Conservation (phyloP, 2,329 filamentous ascomycete genomes). For the Neophaeococcomyces aloes region DNA sequence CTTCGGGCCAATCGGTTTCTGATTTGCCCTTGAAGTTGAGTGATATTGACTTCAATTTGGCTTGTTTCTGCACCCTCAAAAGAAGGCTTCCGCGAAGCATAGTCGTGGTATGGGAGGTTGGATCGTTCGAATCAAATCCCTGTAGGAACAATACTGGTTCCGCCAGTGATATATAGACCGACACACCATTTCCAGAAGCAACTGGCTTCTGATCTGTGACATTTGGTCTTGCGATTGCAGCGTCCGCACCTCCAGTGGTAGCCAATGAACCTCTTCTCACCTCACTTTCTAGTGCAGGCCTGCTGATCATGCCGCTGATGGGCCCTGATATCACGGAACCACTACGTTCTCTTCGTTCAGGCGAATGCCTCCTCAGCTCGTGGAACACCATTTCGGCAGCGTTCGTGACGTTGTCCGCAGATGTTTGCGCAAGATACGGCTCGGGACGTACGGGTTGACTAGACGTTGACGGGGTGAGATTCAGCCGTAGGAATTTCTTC, state of each 20-base stretch:
- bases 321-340: slow-evolving; percentile 20
- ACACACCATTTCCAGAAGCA: slow-evolving; percentile 39
- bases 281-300: slow-evolving; percentile 22
- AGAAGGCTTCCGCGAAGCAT: slow-evolving; percentile 77
- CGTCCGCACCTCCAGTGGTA: slow-evolving; percentile 21
- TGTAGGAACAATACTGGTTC: slow-evolving; percentile 41
- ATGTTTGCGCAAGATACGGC: slow-evolving; percentile 15
- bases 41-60: slow-evolving; percentile 85
- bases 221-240: slow-evolving; percentile 25
- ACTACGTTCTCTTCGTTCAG: slow-evolving; percentile 16
- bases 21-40: slow-evolving; percentile 77
- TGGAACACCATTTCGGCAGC: slow-evolving; percentile 24
- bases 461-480: slow-evolving; percentile 10
- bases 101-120: slow-evolving; percentile 57
- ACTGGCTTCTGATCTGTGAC: slow-evolving; percentile 38
- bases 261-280: slow-evolving; percentile 13
- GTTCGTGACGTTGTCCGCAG: slow-evolving; percentile 29
- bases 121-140: slow-evolving; percentile 38
- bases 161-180: slow-evolving; percentile 36
- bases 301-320: slow-evolving; percentile 21
- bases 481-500: slow-evolving; percentile 37
- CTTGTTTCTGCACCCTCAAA: slow-evolving; percentile 72
- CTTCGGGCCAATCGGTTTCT: slow-evolving; percentile 91
- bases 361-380: slow-evolving; percentile 13
- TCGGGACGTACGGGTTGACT: not conserved